Base-by-base conservation (phyloP, 2,329 filamentous ascomycete genomes). In the Penicillium sp. region DNA sequence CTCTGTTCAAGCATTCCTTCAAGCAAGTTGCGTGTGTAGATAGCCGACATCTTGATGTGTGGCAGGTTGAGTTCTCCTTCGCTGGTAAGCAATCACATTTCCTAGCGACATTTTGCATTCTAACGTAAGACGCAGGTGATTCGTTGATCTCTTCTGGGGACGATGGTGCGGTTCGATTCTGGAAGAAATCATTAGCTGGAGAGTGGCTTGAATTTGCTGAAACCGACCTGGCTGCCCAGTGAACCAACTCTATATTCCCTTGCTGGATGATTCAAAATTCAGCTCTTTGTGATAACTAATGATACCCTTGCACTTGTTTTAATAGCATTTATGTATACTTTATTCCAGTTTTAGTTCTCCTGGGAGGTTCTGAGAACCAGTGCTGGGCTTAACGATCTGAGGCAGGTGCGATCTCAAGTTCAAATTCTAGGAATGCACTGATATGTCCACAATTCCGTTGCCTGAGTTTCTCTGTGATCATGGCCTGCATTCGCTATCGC, bases 141-240 rank as follows among this genome's bases (percentile, higher is more conserved):
- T 77, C 74, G 41, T 70, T 78, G 14, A 75, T 78, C 29, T 75
- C 75, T 13, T 75, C 75, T 4, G 76, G 76, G 2, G 76, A 78
- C 45, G 76, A 78, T 59, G 76, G 75, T 5, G 61, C 63, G 45
- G 73, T 76, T 47, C 72, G 76, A 48, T 78, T 78, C 54, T 78
- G 76, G 76, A 78, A 77, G 59, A 74, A 74, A 48, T 69, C 74
- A 9, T 57, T 77, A 48, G 73, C 74, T 7, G 75, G 75, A n/a
- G 72, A 76, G 62, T 78, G 76, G 76, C 70, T 78, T 16, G 76
- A 78, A 56, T 78, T 73, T 56, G 75, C 75, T 14, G 75, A 78
- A 60, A 73, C 75, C 14, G 69, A 77, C 50, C 70, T 77, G 68
- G 65, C 67, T 39, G 69, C 72, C 52, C 70, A 73, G 62, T 71